phyloP scores from a whole-genome alignment of 305 asterid species.

The Solanum hybrid region DNA sequence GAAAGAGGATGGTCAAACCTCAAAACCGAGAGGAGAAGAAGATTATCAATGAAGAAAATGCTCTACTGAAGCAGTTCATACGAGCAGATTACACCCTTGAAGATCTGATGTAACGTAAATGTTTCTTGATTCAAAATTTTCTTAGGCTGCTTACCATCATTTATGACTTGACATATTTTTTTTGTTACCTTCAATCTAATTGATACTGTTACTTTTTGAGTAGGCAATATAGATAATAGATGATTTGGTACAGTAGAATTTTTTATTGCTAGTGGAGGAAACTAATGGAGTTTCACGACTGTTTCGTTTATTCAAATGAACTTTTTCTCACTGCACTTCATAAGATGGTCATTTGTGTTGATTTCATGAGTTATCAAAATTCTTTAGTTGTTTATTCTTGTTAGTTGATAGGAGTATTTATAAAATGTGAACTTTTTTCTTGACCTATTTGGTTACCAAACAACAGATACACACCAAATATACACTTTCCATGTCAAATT shows the following conservation, averaged over 20 bases:
- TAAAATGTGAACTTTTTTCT: not conserved
- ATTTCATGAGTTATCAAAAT: not conserved
- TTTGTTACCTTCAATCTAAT: not conserved
- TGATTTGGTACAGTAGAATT: not conserved
- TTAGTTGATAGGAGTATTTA: not conserved
- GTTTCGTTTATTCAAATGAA: not conserved
- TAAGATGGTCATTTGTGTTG: not conserved
- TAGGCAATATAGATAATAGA: not conserved
- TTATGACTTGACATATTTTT: not conserved
- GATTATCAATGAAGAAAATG: not conserved
- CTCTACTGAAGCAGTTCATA: conserved; percentile 23
- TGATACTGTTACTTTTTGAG: not conserved
- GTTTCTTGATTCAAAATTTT: not conserved
- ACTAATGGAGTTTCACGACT: not conserved
- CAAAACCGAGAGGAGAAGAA: conserved; percentile 19
- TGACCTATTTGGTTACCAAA: not conserved
- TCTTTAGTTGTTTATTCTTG: not conserved
- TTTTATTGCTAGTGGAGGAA: not conserved
- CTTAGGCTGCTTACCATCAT: not conserved
- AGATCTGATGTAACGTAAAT: not conserved
- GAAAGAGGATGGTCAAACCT: conserved; percentile 31
- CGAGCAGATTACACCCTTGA: conserved; percentile 31
- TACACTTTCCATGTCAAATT: not conserved
- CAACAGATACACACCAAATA: not conserved
- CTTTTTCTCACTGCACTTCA: not conserved